These are phyloP conservation scores for Prototheca cutis DNA, from an alignment of 163 green algal species.

Conservation along the genomic window DNA sequence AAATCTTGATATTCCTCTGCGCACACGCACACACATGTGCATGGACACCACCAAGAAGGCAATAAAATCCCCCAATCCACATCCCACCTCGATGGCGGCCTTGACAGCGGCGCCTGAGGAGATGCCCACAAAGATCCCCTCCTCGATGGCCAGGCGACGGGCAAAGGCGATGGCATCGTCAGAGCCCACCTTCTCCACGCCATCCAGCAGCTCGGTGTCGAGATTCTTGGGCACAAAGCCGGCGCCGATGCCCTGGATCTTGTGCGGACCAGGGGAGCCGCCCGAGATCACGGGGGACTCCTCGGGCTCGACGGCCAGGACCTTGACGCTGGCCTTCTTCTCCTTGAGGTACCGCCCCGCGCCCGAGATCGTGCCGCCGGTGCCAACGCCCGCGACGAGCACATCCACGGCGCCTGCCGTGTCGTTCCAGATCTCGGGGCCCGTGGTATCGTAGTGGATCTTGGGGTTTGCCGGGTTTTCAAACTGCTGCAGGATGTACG, in stretches of 20 bases:
- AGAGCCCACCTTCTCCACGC: conserved; percentile 66
- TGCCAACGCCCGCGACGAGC: conserved; percentile 72
- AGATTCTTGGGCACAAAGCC: conserved; percentile 92
- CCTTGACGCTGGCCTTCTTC: conserved; percentile 81
- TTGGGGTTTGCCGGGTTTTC: conserved; percentile 90
- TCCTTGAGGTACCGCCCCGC: conserved; percentile 80
- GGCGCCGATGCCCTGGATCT: conserved; percentile 97
- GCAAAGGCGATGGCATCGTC: conserved; percentile 89
- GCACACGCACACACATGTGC: too few species aligned
- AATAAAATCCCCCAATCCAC: too few species aligned
- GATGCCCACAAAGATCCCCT: conserved; percentile 94
- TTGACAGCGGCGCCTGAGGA: conserved; percentile 78
- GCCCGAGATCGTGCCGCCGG: conserved; percentile 95
- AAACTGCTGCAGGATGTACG: conserved; percentile 91
- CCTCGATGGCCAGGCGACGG: conserved; percentile 75
- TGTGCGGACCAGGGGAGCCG: conserved; percentile 86
- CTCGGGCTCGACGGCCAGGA: conserved; percentile 90
- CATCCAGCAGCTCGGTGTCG: conserved; percentile 75
- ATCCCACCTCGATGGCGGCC: conserved; percentile 53
- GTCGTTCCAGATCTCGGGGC: conserved; percentile 91
- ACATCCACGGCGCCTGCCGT: conserved; percentile 76
- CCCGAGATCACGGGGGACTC: conserved; percentile 89
- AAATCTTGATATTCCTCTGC: too few species aligned
- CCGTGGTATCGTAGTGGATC: conserved; percentile 82
- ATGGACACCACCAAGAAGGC: too few species aligned